phyloP scores from a whole-genome alignment of 2,329 filamentous ascomycete species.

The Metarhizium album region DNA sequence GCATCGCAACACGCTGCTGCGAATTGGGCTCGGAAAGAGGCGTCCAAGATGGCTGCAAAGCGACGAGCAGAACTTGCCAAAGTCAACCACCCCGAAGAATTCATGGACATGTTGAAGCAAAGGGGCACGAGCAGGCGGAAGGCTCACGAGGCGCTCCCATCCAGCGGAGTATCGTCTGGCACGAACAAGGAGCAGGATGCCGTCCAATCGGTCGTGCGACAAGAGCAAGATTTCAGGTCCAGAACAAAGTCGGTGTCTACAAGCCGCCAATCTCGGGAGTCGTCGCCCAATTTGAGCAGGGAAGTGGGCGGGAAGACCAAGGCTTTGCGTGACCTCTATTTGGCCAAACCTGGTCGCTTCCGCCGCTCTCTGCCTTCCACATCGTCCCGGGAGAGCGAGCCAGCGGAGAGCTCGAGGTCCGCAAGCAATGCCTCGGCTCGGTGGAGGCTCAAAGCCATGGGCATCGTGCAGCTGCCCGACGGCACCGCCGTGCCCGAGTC shows the following conservation, averaged over 20 bases:
- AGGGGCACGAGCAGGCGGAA: constrained; percentile 19
- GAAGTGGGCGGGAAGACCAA: constrained; percentile 23
- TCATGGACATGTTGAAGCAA: constrained; percentile 22
- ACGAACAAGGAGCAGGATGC: constrained; percentile 26
- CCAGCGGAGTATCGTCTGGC: constrained; percentile 31
- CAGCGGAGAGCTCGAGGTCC: constrained; percentile 16
- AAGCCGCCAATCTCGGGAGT: constrained; percentile 8
- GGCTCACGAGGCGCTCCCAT: constrained; percentile 28
- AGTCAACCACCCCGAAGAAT: constrained; percentile 24
- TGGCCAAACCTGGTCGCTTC: constrained; percentile 22
- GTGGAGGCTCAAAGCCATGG: constrained; percentile 39
- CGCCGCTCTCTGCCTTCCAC: constrained; percentile 29
- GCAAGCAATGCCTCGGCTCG: constrained; percentile 30
- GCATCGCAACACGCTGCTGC: constrained; percentile 25
- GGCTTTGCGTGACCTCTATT: constrained; percentile 24
- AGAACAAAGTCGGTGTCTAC: constrained; percentile 12
- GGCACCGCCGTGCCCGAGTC: constrained; percentile 42
- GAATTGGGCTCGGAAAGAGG: constrained; percentile 23
- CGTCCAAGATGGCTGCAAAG: constrained; percentile 16
- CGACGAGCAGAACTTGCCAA: constrained; percentile 16
- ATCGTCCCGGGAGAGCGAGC: constrained; percentile 16
- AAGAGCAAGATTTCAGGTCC: constrained; percentile 14
- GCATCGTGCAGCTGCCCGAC: constrained; percentile 41
- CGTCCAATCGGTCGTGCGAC: constrained; percentile 24
- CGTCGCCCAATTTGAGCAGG: constrained; percentile 9